Evolutionary conservation across 768 basidiomycete species (phyloP), one percentile per base, ranked within the genome.

Genomic region (Hypholoma fasciculare): DNA sequence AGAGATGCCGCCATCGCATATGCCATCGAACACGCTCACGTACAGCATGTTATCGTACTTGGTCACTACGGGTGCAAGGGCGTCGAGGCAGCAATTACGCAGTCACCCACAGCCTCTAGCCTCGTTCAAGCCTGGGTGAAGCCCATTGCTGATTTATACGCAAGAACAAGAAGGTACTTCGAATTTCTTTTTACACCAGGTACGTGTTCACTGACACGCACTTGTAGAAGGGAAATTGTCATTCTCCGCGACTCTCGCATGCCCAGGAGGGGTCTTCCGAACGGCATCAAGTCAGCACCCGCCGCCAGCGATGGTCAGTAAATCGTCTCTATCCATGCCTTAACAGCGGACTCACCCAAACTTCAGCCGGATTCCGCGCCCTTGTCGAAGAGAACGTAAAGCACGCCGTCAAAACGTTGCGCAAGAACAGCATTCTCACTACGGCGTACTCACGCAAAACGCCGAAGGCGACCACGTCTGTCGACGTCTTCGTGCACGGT

Each of bases 301-400:
- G 62, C 63, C 4, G 59, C 66, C 7, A 59, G 50, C 56, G 68
- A 74, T 30, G 58, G 71, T 70, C 11, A 42, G 69, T 57, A 20
- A 40, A n/a, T 44, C 47, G 30, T 44, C 37, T 17, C 38, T 12
- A 20, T 4, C 7, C 39, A 5, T 7, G 12, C 12, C 26, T 37
- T 14, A 44, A 38, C 16, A n/a, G 23, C 26, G 9, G 55, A 20
- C 42, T 42, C n/a, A 19, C 49, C 30, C 6, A 34, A 34, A 34
- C 17, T 19, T 27, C 48, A 76, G 74, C 72, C 46, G 77, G 76
- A 0, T 71, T 77, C 49, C 67, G 74, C 30, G 63, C 70, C 16
- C 73, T 85, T 59, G 74, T 82, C 9, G 78, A 79, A 64, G 82
- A 80, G 67, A 85, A 83, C 66, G 82, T 80, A 38, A 76, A 72